Percentiles rank a stretch among this genome's conserved stretches.
phyloP scores from a whole-genome alignment of 345 rosid genomes.

The Hirschfeldia incana region DNA sequence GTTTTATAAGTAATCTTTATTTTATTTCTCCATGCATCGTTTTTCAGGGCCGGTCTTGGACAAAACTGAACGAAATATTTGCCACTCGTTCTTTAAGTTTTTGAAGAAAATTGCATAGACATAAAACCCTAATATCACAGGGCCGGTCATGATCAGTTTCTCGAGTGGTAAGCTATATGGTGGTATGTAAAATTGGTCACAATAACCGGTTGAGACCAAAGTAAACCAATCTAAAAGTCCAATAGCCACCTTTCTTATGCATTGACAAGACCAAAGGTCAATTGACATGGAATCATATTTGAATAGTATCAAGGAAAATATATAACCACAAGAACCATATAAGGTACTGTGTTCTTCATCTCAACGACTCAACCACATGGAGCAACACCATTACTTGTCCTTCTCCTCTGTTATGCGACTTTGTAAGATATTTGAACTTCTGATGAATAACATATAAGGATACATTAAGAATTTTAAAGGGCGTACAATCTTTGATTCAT shows the following conservation, averaged over 20 bases:
- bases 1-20: background rate
- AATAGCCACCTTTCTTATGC: background rate
- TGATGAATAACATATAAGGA: conserved; percentile 22
- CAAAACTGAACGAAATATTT: too few species aligned
- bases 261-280: background rate
- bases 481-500: too few species aligned
- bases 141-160: background rate
- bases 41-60: too few species aligned
- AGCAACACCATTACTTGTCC: too few species aligned
- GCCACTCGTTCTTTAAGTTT: too few species aligned
- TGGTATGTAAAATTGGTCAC: background rate
- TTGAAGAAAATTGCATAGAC: too few species aligned
- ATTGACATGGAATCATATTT: background rate
- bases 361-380: background rate
- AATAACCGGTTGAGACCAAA: background rate
- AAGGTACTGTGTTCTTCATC: background rate
- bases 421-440: too few species aligned
- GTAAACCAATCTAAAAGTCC: background rate
- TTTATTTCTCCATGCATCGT: too few species aligned
- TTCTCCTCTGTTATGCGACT: too few species aligned
- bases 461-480: conserved; percentile 34
- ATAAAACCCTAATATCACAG: too few species aligned
- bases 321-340: background rate
- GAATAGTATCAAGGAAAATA: background rate
- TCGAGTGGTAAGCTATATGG: background rate